Evolutionary conservation across 2,329 filamentous ascomycete genomes (phyloP).

Genomic region (Aspergillus sp.): DNA sequence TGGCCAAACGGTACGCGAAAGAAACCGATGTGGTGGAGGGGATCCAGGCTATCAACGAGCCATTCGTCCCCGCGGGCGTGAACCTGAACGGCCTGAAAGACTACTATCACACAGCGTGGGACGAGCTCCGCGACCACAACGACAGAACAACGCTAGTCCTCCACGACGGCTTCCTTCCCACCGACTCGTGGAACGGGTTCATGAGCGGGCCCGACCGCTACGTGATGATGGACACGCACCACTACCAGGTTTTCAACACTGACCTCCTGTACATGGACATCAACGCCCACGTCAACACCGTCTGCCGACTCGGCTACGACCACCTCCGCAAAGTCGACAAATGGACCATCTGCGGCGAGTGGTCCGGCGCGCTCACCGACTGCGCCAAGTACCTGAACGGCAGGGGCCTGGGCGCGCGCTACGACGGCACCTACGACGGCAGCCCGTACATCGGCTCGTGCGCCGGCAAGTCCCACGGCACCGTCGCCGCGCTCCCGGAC

Average conservation of each 20-base stretch:
- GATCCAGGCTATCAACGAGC: conserved; percentile 39
- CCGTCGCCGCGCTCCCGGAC: conserved; percentile 36
- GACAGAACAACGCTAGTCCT: conserved; percentile 45
- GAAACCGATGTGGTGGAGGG: conserved; percentile 50
- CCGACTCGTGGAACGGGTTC: conserved; percentile 53
- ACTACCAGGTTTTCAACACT: conserved; percentile 56
- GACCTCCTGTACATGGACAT: conserved; percentile 42
- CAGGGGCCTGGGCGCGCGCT: conserved; percentile 50
- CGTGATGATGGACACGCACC: conserved; percentile 57
- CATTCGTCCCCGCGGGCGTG: conserved; percentile 30
- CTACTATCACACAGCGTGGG: conserved; percentile 48
- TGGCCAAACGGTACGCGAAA: conserved; percentile 50
- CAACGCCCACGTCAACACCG: conserved; percentile 45
- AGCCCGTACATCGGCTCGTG: conserved; percentile 47
- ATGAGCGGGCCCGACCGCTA: conserved; percentile 40
- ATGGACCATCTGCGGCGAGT: conserved; percentile 60
- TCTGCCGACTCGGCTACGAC: conserved; percentile 44
- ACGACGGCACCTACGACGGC: conserved; percentile 44
- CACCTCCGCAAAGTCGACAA: conserved; percentile 50
- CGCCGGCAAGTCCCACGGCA: conserved; percentile 38
- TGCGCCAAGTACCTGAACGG: conserved; percentile 48
- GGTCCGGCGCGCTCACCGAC: conserved; percentile 58
- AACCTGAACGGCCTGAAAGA: conserved; percentile 39
- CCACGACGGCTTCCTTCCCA: conserved; percentile 38
- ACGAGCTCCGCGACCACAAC: conserved; percentile 36